Evolutionary conservation across 2,329 filamentous ascomycete species (phyloP).

Genomic region (Colletotrichum acutatum): DNA sequence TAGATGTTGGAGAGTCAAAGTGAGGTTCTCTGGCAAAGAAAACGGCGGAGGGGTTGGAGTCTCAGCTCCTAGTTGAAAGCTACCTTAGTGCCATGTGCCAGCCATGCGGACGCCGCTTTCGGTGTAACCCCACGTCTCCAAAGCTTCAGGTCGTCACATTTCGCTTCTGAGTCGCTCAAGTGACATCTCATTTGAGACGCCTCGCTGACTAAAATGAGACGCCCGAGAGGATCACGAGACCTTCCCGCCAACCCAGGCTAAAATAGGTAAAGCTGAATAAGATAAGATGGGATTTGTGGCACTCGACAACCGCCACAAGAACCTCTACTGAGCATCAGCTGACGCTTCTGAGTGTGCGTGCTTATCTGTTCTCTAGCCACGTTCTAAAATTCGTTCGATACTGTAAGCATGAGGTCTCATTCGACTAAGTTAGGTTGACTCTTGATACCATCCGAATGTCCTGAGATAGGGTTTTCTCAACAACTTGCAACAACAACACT

Average conservation of each 20-base stretch:
- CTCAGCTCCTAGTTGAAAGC: slow-evolving; percentile 7
- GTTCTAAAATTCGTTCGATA: not conserved
- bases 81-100: slow-evolving; percentile 20
- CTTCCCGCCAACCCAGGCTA: not conserved
- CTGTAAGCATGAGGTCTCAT: not conserved
- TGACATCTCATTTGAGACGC: not conserved
- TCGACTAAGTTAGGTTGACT: not conserved
- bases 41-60: not conserved
- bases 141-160: not conserved
- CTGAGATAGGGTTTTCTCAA: not conserved
- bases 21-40: not conserved
- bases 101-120: slow-evolving; percentile 25
- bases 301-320: not conserved
- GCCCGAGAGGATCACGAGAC: not conserved
- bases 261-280: not conserved
- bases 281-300: not conserved
- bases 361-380: not conserved
- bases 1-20: not conserved
- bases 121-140: not conserved
- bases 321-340: not conserved
- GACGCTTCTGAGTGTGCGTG: not conserved
- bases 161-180: not conserved
- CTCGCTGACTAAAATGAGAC: slow-evolving; percentile 1
- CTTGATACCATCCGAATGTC: too few relatives aligned
- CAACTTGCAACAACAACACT: not conserved